phyloP scores from a whole-genome alignment of 140 eudicot genomes.

The Ambrosia hybrid region DNA sequence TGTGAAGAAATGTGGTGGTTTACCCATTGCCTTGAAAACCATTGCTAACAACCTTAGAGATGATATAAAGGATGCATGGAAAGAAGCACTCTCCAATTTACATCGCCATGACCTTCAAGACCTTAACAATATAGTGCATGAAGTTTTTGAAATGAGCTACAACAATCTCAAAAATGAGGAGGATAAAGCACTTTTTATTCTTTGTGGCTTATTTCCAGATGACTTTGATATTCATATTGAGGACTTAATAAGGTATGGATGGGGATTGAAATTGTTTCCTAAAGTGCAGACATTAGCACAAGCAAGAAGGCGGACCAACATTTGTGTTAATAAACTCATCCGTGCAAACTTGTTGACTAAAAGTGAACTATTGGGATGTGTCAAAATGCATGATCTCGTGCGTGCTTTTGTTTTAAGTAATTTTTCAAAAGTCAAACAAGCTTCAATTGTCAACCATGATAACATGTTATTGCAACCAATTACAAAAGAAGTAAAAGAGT shows the following conservation, averaged over 20 bases:
- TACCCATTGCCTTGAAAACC: conserved; percentile 16
- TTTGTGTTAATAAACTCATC: neutral
- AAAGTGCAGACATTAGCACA: neutral
- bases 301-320: neutral
- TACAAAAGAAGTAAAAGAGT: neutral
- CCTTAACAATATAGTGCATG: neutral
- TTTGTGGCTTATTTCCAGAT: conserved; percentile 2
- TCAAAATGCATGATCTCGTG: conserved; percentile 18
- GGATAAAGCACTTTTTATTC: conserved; percentile 12
- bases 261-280: neutral
- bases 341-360: conserved; percentile 12
- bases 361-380: conserved; percentile 5
- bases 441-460: conserved; percentile 14
- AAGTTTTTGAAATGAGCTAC: conserved; percentile 12
- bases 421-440: conserved; percentile 7
- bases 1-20: conserved; percentile 9
- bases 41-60: neutral
- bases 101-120: conserved; percentile 2
- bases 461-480: neutral
- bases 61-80: conserved; percentile 7
- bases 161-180: conserved; percentile 5
- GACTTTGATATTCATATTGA: conserved; percentile 11
- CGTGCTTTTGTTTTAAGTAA: too few relatives aligned
- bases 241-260: conserved; percentile 9
- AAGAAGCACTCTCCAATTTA: conserved; percentile 5